Conservation (phyloP, 2,329 filamentous ascomycete species). For the Gnomoniopsis smithogilvyi region DNA sequence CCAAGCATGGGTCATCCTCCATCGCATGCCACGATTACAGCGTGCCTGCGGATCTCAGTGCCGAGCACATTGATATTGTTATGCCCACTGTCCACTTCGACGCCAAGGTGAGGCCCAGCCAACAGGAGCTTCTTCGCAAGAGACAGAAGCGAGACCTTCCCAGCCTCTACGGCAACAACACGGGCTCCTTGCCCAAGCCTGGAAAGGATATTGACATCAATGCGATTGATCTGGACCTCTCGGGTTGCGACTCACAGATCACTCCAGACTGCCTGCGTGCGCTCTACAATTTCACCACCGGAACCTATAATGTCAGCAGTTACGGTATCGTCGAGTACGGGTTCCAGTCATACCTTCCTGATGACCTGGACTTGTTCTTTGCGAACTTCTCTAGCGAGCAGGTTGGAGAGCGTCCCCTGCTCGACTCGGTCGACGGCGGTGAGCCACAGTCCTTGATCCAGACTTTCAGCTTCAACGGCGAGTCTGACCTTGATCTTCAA, state of each 20-base stretch:
- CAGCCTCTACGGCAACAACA: slow-evolving; percentile 11
- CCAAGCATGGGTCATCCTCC: slow-evolving; percentile 10
- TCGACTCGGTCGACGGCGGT: slow-evolving; percentile 15
- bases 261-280: slow-evolving; percentile 17
- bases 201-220: slow-evolving; percentile 11
- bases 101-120: slow-evolving; percentile 1
- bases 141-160: slow-evolving; percentile 9
- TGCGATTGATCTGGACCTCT: slow-evolving; percentile 8
- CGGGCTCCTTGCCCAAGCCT: slow-evolving; percentile 12
- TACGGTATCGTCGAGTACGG: slow-evolving; percentile 19
- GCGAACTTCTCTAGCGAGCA: slow-evolving; percentile 10
- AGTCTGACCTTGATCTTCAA: slow-evolving; percentile 15
- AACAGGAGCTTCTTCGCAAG: slow-evolving; percentile 7
- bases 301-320: slow-evolving; percentile 9
- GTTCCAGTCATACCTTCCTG: slow-evolving; percentile 13
- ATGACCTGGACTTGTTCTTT: slow-evolving; percentile 16
- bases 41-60: slow-evolving; percentile 12
- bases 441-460: slow-evolving; percentile 9
- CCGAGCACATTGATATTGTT: slow-evolving; percentile 15
- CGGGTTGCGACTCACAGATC: slow-evolving; percentile 11
- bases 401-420: slow-evolving; percentile 6
- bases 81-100: slow-evolving; percentile 17
- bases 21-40: slow-evolving; percentile 17
- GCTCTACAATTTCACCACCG: slow-evolving; percentile 12
- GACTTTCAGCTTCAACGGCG: slow-evolving; percentile 12